A percentile compares a stretch with the other conserved stretches of the same genome.
Conservation (phyloP, 2,329 filamentous ascomycete species). For the Aspergillus transmontanensis region DNA sequence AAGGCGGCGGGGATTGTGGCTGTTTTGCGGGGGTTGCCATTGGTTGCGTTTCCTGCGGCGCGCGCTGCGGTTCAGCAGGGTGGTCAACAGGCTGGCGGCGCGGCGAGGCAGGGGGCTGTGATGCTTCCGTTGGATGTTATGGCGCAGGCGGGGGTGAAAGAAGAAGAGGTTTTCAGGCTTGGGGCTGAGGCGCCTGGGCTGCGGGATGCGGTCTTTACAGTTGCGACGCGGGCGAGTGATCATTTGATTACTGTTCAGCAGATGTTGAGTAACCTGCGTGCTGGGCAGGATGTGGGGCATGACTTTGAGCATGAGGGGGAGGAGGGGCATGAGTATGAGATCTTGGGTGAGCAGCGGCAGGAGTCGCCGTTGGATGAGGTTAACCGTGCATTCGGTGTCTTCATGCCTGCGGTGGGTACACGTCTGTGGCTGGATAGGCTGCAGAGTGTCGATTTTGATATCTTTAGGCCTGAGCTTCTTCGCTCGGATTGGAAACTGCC, state of each 20-base stretch:
- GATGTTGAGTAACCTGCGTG: slow-evolving; percentile 80
- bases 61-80: slow-evolving; percentile 56
- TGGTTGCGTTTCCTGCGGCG: slow-evolving; percentile 75
- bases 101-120: slow-evolving; percentile 63
- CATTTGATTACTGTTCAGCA: slow-evolving; percentile 91
- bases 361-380: slow-evolving; percentile 53
- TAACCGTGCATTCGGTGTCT: slow-evolving; percentile 72
- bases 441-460: slow-evolving; percentile 80
- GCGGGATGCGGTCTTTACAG: slow-evolving; percentile 85
- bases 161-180: slow-evolving; percentile 85
- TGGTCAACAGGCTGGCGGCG: slow-evolving; percentile 48
- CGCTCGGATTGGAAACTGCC: slow-evolving; percentile 80
- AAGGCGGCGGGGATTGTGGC: slow-evolving; percentile 90
- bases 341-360: slow-evolving; percentile 7
- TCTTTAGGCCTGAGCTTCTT: slow-evolving; percentile 67
- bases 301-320: slow-evolving; percentile 87
- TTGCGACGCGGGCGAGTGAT: slow-evolving; percentile 92
- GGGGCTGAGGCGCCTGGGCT: slow-evolving; percentile 79
- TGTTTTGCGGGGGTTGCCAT: slow-evolving; percentile 80
- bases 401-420: slow-evolving; percentile 79
- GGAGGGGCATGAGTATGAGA: slow-evolving; percentile 62
- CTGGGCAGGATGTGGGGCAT: slow-evolving; percentile 75
- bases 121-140: slow-evolving; percentile 87
- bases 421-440: slow-evolving; percentile 76
- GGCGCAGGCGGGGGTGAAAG: slow-evolving; percentile 75